phyloP scores from a whole-genome alignment of 495 filamentous ascomycete genomes.

The Zalerion maritima region DNA sequence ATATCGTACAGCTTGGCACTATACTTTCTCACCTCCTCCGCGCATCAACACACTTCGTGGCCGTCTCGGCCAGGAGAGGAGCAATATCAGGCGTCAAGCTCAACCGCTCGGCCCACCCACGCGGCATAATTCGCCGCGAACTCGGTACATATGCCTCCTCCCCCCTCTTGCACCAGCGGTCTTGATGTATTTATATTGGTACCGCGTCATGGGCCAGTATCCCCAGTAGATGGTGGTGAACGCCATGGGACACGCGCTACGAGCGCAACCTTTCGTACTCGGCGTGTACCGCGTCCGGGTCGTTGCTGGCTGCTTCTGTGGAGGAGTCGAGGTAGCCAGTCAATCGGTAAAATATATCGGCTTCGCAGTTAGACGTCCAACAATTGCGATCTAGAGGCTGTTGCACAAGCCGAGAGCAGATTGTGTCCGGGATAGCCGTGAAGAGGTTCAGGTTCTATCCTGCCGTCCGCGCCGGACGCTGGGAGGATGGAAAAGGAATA shows the following conservation, averaged over 20 bases:
- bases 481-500: too few species aligned
- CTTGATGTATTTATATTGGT: conserved; percentile 6
- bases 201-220: conserved; percentile 7
- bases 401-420: too few species aligned
- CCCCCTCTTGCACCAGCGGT: conserved; percentile 1
- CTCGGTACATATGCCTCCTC: conserved; percentile 6
- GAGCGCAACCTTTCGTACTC: conserved; percentile 6
- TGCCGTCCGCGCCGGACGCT: too few species aligned
- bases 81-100: conserved; percentile 6
- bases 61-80: conserved; percentile 5
- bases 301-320: conserved; percentile 5
- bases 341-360: too few species aligned
- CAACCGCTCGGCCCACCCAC: conserved; percentile 7
- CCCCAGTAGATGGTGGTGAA: conserved; percentile 5
- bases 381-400: too few species aligned
- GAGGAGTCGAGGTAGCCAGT: too few species aligned
- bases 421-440: too few species aligned
- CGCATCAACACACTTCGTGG: conserved; percentile 6
- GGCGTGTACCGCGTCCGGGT: conserved; percentile 2
- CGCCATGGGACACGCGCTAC: conserved; percentile 4
- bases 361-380: too few species aligned
- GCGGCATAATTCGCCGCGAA: conserved; percentile 5
- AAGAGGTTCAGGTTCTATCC: too few species aligned
- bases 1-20: conserved; percentile 6
- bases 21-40: conserved; percentile 6